Percentiles rank a stretch among this genome's conserved stretches.
Evolutionary conservation across 2,329 filamentous ascomycete species (phyloP).

Genomic region (Penicillium sp.): DNA sequence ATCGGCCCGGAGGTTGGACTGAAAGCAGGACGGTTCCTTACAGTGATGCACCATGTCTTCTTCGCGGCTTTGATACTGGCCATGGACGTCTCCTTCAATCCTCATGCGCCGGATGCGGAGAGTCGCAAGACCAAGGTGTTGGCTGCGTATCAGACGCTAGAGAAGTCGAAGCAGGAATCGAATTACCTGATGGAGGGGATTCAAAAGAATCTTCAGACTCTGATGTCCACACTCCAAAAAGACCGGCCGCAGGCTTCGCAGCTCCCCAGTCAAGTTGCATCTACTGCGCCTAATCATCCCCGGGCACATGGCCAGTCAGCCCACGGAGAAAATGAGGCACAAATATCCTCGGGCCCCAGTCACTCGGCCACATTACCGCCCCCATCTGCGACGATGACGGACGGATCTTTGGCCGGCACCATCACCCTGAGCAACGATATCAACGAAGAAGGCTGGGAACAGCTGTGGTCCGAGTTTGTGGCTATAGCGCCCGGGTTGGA

Average conservation of each 20-base stretch:
- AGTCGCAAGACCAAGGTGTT: slow-evolving; percentile 18
- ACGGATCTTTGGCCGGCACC: neutral
- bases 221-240: slow-evolving; percentile 21
- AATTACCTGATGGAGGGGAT: slow-evolving; percentile 16
- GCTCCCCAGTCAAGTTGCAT: too few relatives aligned
- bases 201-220: slow-evolving; percentile 22
- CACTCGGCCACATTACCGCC: neutral
- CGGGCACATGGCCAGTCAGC: neutral
- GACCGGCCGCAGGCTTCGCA: too few relatives aligned
- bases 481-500: slow-evolving; percentile 22
- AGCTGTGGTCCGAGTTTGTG: slow-evolving; percentile 22
- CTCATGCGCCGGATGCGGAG: slow-evolving; percentile 17
- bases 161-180: slow-evolving; percentile 21
- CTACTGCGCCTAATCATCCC: too few relatives aligned
- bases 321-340: neutral
- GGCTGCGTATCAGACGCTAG: slow-evolving; percentile 18
- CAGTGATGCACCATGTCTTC: slow-evolving; percentile 26
- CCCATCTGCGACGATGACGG: neutral
- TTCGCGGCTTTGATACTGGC: slow-evolving; percentile 27
- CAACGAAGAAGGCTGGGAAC: slow-evolving; percentile 16
- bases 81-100: slow-evolving; percentile 28
- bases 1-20: slow-evolving; percentile 15
- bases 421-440: slow-evolving; percentile 7
- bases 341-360: neutral
- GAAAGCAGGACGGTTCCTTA: slow-evolving; percentile 23